Conservation (phyloP, 805 yeast genomes). For the Wickerhamomyces sydowiorum region DNA sequence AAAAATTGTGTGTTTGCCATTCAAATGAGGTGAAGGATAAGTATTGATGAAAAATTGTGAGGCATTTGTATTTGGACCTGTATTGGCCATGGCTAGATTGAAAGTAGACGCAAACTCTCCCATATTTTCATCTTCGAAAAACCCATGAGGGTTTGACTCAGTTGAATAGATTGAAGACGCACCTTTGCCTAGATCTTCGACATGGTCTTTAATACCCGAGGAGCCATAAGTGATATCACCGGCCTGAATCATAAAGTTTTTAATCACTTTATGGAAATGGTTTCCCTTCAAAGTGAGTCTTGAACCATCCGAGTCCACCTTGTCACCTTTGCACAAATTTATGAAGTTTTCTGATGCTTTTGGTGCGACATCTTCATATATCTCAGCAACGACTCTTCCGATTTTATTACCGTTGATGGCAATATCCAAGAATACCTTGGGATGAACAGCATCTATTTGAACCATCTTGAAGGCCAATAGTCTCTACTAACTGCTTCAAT, state of each 20-base stretch:
- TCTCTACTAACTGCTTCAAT: no score
- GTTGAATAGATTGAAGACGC: slow-evolving; percentile 39
- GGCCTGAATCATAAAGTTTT: slow-evolving; percentile 66
- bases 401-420: slow-evolving; percentile 31
- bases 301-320: slow-evolving; percentile 15
- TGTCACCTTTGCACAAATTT: slow-evolving; percentile 36
- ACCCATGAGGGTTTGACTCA: slow-evolving; percentile 24
- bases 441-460: slow-evolving; percentile 9
- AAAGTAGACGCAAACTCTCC: slow-evolving; percentile 38
- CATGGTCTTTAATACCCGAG: slow-evolving; percentile 17
- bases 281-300: slow-evolving; percentile 34
- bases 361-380: slow-evolving; percentile 48
- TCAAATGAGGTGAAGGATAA: slow-evolving; percentile 64
- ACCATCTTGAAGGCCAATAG: slow-evolving; percentile 3
- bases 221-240: slow-evolving; percentile 51
- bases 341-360: slow-evolving; percentile 46
- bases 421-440: slow-evolving; percentile 44
- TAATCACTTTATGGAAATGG: slow-evolving; percentile 56
- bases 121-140: slow-evolving; percentile 55
- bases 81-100: slow-evolving; percentile 60
- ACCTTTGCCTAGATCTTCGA: slow-evolving; percentile 29
- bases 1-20: slow-evolving; percentile 71
- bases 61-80: slow-evolving; percentile 45
- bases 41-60: slow-evolving; percentile 73
- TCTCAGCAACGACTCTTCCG: slow-evolving; percentile 61